These are phyloP conservation scores for Talaromyces albobiverticillius DNA, from an alignment of 2,329 filamentous ascomycete species.

Conservation along the genomic window DNA sequence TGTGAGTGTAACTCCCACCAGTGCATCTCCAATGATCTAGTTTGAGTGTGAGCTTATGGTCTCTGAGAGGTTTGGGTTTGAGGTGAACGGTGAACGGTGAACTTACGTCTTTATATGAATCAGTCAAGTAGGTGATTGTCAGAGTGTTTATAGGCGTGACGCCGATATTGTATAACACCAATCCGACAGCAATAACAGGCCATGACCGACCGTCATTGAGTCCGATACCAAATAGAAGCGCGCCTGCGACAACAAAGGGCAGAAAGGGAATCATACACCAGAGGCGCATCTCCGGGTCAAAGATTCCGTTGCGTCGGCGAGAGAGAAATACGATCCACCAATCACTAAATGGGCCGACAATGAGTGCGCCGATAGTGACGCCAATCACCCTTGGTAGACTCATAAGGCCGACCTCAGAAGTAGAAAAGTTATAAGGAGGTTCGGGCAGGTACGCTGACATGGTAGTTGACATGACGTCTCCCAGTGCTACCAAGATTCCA, in stretches of 20 bases:
- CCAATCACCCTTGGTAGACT: slow-evolving; percentile 3
- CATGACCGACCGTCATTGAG: neutral
- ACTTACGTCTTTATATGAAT: slow-evolving; percentile 7
- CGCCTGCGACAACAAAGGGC: neutral
- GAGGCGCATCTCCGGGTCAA: slow-evolving; percentile 6
- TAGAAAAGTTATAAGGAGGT: slow-evolving; percentile 9
- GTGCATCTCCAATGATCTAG: slow-evolving; percentile 3
- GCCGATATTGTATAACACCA: neutral
- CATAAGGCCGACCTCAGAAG: slow-evolving; percentile 5
- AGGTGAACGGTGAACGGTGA: neutral
- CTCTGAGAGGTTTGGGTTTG: neutral
- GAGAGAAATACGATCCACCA: neutral
- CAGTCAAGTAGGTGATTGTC: slow-evolving; percentile 1
- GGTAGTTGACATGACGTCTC: slow-evolving; percentile 3
- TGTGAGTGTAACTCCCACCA: neutral
- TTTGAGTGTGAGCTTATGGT: neutral
- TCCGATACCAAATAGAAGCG: slow-evolving; percentile 3
- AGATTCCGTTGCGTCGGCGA: slow-evolving; percentile 5
- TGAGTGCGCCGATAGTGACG: slow-evolving; percentile 3
- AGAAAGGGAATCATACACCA: slow-evolving; percentile 6
- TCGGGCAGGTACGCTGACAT: neutral
- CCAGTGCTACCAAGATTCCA: slow-evolving; percentile 3
- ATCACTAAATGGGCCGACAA: slow-evolving; percentile 6
- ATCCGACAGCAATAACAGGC: slow-evolving; percentile 1
- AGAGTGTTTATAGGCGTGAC: neutral